Evolutionary conservation across 495 filamentous ascomycete species (phyloP).

Genomic region (Neurospora sp.): DNA sequence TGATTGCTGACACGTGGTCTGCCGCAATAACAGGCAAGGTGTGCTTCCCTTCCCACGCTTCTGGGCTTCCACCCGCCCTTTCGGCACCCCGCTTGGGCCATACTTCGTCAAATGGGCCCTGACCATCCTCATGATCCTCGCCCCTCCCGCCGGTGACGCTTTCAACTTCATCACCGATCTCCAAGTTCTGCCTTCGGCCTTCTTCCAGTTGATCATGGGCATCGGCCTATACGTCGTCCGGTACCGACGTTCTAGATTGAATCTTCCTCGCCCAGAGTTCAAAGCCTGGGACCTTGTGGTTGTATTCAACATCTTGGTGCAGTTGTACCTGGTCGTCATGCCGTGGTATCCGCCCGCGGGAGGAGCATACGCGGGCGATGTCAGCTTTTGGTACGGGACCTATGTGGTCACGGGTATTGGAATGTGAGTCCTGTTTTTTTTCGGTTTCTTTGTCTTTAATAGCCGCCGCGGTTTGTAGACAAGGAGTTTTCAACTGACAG

Average conservation of each 20-base stretch:
- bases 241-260: constrained; percentile 36
- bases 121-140: constrained; percentile 55
- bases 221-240: constrained; percentile 46
- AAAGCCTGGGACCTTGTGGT: constrained; percentile 44
- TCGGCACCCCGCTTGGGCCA: constrained; percentile 51
- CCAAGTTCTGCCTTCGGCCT: constrained; percentile 37
- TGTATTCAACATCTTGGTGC: constrained; percentile 44
- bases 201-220: constrained; percentile 46
- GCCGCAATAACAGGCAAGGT: constrained; percentile 40
- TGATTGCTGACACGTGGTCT: neutral
- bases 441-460: neutral
- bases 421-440: constrained; percentile 35
- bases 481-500: neutral
- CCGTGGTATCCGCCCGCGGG: constrained; percentile 56
- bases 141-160: constrained; percentile 57
- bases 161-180: constrained; percentile 57
- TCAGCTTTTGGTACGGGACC: constrained; percentile 60
- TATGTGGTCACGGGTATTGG: constrained; percentile 48
- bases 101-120: constrained; percentile 49
- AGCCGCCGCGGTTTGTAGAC: neutral
- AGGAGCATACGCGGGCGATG: constrained; percentile 46
- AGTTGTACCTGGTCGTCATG: constrained; percentile 48
- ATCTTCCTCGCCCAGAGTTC: constrained; percentile 37
- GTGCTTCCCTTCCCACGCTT: constrained; percentile 52
- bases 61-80: constrained; percentile 55